A percentile compares a stretch with the other conserved stretches of the same genome.
These are phyloP conservation scores for Punctularia strigosozonata DNA, from an alignment of 768 basidiomycete species.

Conservation along the genomic window DNA sequence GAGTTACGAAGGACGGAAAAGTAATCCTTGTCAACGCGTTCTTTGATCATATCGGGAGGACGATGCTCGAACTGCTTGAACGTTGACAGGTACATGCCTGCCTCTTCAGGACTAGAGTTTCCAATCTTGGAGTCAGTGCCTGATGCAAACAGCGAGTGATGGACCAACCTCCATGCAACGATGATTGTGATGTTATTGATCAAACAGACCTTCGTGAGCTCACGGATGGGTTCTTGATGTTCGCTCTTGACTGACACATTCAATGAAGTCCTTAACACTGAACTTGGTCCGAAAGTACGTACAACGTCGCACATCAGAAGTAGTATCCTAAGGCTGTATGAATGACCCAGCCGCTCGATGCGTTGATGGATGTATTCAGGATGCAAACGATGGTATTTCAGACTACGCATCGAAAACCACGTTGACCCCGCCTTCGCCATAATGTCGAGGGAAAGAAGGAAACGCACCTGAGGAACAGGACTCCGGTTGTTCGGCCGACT, in stretches of 20 bases:
- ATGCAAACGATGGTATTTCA: constrained; percentile 92
- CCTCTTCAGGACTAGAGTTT: constrained; percentile 70
- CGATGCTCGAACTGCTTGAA: constrained; percentile 94
- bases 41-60: constrained; percentile 88
- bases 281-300: constrained; percentile 18
- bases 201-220: constrained; percentile 86
- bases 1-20: constrained; percentile 67
- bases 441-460: background rate
- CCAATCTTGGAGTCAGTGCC: background rate
- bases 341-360: constrained; percentile 74
- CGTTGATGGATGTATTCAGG: constrained; percentile 93
- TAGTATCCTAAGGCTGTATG: constrained; percentile 76
- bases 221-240: constrained; percentile 83
- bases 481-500: constrained; percentile 87
- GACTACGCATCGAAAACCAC: constrained; percentile 26
- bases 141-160: background rate
- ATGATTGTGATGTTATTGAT: constrained; percentile 91
- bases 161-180: constrained; percentile 76
- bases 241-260: constrained; percentile 50
- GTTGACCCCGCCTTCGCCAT: background rate
- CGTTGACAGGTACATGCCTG: constrained; percentile 79
- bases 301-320: constrained; percentile 90
- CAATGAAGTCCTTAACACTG: background rate
- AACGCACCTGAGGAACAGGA: constrained; percentile 77
- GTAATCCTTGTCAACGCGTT: constrained; percentile 86